A percentile compares a stretch with the other conserved stretches of the same genome.
Evolutionary conservation across 202 grass and related monocot genomes (phyloP).

Genomic region (Musa balbisiana): DNA sequence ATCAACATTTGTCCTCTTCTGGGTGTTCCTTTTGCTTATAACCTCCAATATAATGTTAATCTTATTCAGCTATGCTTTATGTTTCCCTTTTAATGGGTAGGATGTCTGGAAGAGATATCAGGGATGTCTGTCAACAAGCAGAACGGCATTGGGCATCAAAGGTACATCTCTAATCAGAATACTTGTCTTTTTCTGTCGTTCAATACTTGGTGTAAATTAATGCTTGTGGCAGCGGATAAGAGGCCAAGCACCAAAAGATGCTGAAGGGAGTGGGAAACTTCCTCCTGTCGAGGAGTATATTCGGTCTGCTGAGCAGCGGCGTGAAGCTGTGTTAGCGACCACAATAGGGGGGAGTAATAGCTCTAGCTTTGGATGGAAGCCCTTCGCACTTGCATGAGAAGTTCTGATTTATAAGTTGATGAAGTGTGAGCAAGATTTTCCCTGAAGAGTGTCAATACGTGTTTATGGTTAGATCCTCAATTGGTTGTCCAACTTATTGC

Average conservation of each 20-base stretch:
- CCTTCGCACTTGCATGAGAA: too few species aligned
- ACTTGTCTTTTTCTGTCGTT: conserved; percentile 10
- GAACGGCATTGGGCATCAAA: conserved; percentile 96
- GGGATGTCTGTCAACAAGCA: conserved; percentile 87
- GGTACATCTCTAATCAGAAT: conserved; percentile 26
- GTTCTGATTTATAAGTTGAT: too few species aligned
- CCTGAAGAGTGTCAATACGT: too few species aligned
- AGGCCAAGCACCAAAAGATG: conserved; percentile 50
- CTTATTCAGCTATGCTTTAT: background rate
- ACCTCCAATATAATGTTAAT: background rate
- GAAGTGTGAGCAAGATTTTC: too few species aligned
- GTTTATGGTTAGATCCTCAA: too few species aligned
- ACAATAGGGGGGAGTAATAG: too few species aligned
- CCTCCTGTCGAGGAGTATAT: conserved; percentile 67
- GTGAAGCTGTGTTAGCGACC: conserved; percentile 20
- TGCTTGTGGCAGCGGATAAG: conserved; percentile 44
- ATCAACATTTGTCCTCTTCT: too few species aligned
- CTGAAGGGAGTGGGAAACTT: conserved; percentile 45
- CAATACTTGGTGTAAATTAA: background rate
- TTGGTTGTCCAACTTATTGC: too few species aligned
- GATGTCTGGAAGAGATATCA: conserved; percentile 94
- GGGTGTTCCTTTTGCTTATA: too few species aligned
- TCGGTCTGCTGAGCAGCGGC: conserved; percentile 48
- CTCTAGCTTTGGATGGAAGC: too few species aligned
- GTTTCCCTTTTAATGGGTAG: conserved; percentile 22